Evolutionary conservation across 2,329 filamentous ascomycete genomes (phyloP).

Genomic region (Diaporthe capsici): DNA sequence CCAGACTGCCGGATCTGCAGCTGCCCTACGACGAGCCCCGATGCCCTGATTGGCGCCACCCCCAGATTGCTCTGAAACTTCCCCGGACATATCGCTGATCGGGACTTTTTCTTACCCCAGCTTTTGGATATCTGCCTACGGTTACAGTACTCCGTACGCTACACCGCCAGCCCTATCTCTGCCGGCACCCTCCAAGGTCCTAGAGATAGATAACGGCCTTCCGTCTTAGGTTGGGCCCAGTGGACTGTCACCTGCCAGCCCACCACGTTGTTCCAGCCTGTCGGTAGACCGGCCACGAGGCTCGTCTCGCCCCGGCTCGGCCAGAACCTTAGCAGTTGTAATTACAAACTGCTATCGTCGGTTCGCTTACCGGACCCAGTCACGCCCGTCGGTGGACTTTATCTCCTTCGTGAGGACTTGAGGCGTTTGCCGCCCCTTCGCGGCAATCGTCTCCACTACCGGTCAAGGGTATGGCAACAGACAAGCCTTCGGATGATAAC

Average conservation of each 20-base stretch:
- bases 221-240: slow-evolving; percentile 25
- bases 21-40: slow-evolving; percentile 53
- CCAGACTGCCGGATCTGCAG: slow-evolving; percentile 56
- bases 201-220: slow-evolving; percentile 37
- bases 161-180: slow-evolving; percentile 42
- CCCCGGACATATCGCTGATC: slow-evolving; percentile 45
- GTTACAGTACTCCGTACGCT: slow-evolving; percentile 35
- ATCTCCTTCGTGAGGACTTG: slow-evolving; percentile 43
- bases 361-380: slow-evolving; percentile 21
- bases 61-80: slow-evolving; percentile 47
- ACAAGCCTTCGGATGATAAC: slow-evolving; percentile 72
- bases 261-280: slow-evolving; percentile 33
- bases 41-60: slow-evolving; percentile 59
- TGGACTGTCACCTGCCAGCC: slow-evolving; percentile 36
- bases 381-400: slow-evolving; percentile 31
- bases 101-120: slow-evolving; percentile 47
- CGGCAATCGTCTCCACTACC: slow-evolving; percentile 55
- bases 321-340: slow-evolving; percentile 33
- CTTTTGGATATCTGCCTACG: slow-evolving; percentile 32
- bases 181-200: slow-evolving; percentile 20
- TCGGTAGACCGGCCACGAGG: slow-evolving; percentile 36
- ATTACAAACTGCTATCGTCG: slow-evolving; percentile 28
- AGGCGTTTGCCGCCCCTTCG: slow-evolving; percentile 57
- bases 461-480: slow-evolving; percentile 72
- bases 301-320: slow-evolving; percentile 38